Base-by-base conservation (phyloP, 2,329 filamentous ascomycete species). In the Aspergillus eucalypticola region DNA sequence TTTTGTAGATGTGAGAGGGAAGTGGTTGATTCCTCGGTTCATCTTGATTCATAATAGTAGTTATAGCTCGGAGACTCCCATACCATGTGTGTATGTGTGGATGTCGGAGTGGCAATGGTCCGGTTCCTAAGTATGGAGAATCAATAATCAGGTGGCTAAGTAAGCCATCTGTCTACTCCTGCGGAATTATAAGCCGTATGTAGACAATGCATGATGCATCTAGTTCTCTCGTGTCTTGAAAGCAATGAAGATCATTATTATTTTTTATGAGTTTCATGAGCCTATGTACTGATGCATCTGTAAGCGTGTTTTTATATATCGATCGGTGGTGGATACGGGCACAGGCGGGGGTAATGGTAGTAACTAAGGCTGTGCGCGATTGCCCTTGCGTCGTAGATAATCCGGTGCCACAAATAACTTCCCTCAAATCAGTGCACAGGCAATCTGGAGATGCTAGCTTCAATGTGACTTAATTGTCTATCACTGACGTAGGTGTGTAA, bases 351-450 rank as follows among this genome's bases (percentile, higher is more conserved):
- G 25, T 32, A 50, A 27, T 27, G 25, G 25, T 25, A 25, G 25
- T 27, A 27, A 27, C 25, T 35, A 35, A 29, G 46, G 46, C 46
- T 49, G 25, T 49, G 46, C 25, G 23, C 27, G 3, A 17, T 42
- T 55, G 10, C 53, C 53, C 53, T 55, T 55, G 53, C 53, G 29
- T 55, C 27, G 53, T 25, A 27, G 53, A 46, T 55, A 44, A 46
- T 44, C 53, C 39, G 44, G 32, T 42, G 53, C 10, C 25, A 25
- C 27, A 27, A 11, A 54, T 29, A 39, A 35, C 32, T 35, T 35
- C n/a, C 29, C 39, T 21, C 19, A 19, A 44, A 10, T 19, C 38
- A n/a, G 39, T 19, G 52, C 25, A 49, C 44, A n/a, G 15, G 21
- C 21, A 44, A 44, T 44, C 21, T 21, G 41, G 17, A 44, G 17